phyloP scores from a whole-genome alignment of 1,284 basidiomycete genomes.

The Dichomitus squalens region DNA sequence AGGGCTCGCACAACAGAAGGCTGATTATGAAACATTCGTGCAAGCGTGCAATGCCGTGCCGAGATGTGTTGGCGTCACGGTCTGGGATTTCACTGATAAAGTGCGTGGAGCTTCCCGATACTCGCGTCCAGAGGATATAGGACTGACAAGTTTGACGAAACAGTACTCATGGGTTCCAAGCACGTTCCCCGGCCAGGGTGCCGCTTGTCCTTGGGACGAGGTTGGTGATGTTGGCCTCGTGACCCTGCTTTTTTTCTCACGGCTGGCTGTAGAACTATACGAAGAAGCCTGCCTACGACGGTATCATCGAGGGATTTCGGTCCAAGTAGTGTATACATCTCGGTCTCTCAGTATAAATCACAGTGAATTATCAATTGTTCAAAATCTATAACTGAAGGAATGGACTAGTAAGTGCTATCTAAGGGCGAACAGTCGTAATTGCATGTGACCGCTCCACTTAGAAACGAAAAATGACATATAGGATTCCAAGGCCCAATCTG shows the following conservation, averaged over 20 bases:
- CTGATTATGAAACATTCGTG: constrained; percentile 57
- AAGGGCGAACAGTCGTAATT: too few species aligned
- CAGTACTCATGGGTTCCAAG: constrained; percentile 55
- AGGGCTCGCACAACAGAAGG: constrained; percentile 51
- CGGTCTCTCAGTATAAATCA: too few species aligned
- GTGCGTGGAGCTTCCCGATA: constrained; percentile 1
- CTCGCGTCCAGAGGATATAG: background rate
- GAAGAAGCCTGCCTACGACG: constrained; percentile 27
- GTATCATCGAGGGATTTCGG: constrained; percentile 24
- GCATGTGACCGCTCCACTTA: too few species aligned
- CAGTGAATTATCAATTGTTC: too few species aligned
- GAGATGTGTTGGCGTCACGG: constrained; percentile 53
- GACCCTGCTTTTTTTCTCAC: background rate
- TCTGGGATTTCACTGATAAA: constrained; percentile 59
- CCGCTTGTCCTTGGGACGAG: constrained; percentile 50
- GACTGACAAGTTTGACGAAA: too few species aligned
- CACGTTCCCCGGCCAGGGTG: constrained; percentile 51
- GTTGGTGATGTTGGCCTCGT: constrained; percentile 30
- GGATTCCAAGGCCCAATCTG: too few species aligned
- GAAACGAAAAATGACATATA: too few species aligned
- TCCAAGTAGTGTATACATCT: background rate
- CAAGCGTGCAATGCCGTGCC: constrained; percentile 52
- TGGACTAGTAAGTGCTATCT: too few species aligned
- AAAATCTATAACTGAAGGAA: too few species aligned
- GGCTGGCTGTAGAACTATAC: constrained; percentile 15